Conservation (phyloP, 352 stramenopile genomes). For the Pythium coloratum region DNA sequence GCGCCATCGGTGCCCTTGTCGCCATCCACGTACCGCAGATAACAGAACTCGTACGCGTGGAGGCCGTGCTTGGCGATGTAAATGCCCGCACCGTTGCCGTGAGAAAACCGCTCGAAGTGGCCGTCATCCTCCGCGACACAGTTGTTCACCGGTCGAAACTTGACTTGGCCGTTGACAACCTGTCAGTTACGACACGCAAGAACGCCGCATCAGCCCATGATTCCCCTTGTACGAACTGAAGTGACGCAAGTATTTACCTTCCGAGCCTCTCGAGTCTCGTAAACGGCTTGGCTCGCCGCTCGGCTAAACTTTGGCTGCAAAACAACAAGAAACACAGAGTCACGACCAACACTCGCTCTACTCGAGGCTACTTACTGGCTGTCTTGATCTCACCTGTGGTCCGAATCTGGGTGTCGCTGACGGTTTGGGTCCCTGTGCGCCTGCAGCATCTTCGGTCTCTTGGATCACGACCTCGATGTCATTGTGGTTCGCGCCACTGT, state of each 20-base stretch:
- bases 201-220: neutral
- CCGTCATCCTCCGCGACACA: slow-evolving; percentile 24
- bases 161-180: slow-evolving; percentile 48
- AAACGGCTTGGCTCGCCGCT: slow-evolving; percentile 28
- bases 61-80: slow-evolving; percentile 63
- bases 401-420: too few species aligned
- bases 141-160: slow-evolving; percentile 53
- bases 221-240: slow-evolving; percentile 4
- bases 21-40: slow-evolving; percentile 40
- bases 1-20: slow-evolving; percentile 31
- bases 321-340: slow-evolving; percentile 25
- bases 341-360: slow-evolving; percentile 9
- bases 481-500: too few species aligned
- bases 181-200: slow-evolving; percentile 13
- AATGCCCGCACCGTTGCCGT: slow-evolving; percentile 53
- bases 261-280: slow-evolving; percentile 5
- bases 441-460: too few species aligned
- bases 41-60: slow-evolving; percentile 59
- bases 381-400: too few species aligned
- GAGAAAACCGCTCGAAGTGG: slow-evolving; percentile 39
- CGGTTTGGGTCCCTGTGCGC: too few species aligned
- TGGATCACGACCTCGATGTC: too few species aligned
- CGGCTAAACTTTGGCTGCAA: slow-evolving; percentile 20
- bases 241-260: slow-evolving; percentile 27
- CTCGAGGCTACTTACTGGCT: too few species aligned